These are phyloP conservation scores for Triadica sebifera DNA, from an alignment of 345 rosid genomes.

Conservation along the genomic window DNA sequence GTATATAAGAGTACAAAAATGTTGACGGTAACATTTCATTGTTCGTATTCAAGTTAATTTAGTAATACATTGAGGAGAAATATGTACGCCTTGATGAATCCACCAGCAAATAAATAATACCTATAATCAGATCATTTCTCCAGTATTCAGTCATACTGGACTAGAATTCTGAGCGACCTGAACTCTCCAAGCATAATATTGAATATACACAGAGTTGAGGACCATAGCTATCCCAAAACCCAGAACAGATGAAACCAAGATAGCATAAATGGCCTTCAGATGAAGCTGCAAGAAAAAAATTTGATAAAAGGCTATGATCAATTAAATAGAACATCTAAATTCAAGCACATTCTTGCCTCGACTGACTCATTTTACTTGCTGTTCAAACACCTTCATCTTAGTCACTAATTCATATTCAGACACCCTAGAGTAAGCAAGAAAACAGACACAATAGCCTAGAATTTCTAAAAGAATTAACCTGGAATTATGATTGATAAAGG, in stretches of 20 bases:
- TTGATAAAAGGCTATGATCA: not conserved
- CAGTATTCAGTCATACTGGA: conserved; percentile 39
- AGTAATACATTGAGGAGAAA: not conserved
- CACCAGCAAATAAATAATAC: not conserved
- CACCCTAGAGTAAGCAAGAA: too few relatives aligned
- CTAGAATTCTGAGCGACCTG: conserved; percentile 38
- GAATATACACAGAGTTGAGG: conserved; percentile 63
- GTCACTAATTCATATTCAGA: too few relatives aligned
- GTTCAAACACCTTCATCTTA: too few relatives aligned
- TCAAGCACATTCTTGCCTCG: not conserved
- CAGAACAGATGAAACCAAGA: conserved; percentile 59
- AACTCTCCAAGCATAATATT: conserved; percentile 44
- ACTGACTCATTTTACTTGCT: too few relatives aligned
- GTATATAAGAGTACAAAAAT: too few relatives aligned
- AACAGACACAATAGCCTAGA: too few relatives aligned
- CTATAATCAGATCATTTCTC: not conserved
- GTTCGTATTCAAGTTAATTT: not conserved
- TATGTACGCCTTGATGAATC: not conserved
- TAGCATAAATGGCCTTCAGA: conserved; percentile 55
- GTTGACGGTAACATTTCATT: too few relatives aligned
- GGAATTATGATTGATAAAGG: too few relatives aligned
- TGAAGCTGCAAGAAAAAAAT: conserved; percentile 58
- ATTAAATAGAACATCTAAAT: not conserved
- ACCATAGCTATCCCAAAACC: conserved; percentile 81
- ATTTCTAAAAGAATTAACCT: too few relatives aligned